These are phyloP conservation scores for Daldinia caldariorum DNA, from an alignment of 495 filamentous ascomycete genomes.

Conservation along the genomic window DNA sequence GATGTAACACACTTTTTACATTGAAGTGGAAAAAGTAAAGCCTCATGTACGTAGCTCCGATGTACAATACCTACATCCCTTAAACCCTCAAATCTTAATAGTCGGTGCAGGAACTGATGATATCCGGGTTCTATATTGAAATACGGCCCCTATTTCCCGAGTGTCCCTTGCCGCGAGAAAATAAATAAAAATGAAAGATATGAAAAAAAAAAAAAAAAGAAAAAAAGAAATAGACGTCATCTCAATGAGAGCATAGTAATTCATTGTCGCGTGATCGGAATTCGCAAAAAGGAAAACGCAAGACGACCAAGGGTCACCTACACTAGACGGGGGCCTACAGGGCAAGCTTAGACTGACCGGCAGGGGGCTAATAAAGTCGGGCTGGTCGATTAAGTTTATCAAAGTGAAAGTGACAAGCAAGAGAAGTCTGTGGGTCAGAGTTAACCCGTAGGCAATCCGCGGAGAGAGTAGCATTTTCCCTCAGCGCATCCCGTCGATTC, in stretches of 20 bases:
- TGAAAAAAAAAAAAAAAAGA: no score
- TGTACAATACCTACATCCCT: conserved; percentile 8
- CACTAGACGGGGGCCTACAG: not conserved
- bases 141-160: not conserved
- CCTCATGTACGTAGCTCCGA: not conserved
- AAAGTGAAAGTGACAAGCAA: conserved; percentile 6
- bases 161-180: not conserved
- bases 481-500: conserved; percentile 1
- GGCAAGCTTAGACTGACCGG: not conserved
- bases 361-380: no score
- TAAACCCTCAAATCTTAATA: conserved; percentile 5
- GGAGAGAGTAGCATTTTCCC: conserved; percentile 30
- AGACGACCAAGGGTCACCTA: not conserved
- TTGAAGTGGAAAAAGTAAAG: conserved; percentile 3
- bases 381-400: conserved; percentile 21
- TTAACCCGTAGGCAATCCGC: conserved; percentile 15
- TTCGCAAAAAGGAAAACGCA: conserved; percentile 7
- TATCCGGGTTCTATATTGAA: not conserved
- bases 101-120: not conserved
- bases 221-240: not conserved
- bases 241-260: conserved; percentile 20
- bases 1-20: not conserved
- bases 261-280: conserved; percentile 38
- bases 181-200: not conserved
- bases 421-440: conserved; percentile 16